A percentile compares a stretch with the other conserved stretches of the same genome.
Evolutionary conservation across 2,329 filamentous ascomycete genomes (phyloP).

Genomic region (Pezicula rhizophila): DNA sequence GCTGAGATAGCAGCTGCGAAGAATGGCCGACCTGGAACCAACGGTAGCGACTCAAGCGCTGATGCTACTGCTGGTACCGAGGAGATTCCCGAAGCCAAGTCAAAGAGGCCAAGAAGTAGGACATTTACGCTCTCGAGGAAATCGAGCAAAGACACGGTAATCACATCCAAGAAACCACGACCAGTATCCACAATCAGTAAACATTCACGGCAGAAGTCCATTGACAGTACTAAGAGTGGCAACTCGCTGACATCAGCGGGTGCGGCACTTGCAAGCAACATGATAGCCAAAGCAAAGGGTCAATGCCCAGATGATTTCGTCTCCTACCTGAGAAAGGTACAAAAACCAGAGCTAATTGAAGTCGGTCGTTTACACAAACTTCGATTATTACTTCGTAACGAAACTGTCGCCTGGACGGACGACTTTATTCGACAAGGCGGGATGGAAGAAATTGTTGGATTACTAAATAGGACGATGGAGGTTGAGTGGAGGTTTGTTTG

Average conservation of each 20-base stretch:
- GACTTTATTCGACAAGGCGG: conserved; percentile 83
- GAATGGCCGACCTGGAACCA: conserved; percentile 36
- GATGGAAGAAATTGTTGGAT: conserved; percentile 82
- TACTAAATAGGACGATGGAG: conserved; percentile 87
- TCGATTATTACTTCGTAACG: conserved; percentile 80
- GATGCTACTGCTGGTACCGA: conserved; percentile 32
- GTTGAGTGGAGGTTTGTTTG: conserved; percentile 83
- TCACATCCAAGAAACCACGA: conserved; percentile 70
- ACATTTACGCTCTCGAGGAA: conserved; percentile 56
- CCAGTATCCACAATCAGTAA: conserved; percentile 56
- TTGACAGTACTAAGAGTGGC: conserved; percentile 60
- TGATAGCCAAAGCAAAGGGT: conserved; percentile 65
- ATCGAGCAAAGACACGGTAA: conserved; percentile 48
- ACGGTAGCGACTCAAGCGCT: conserved; percentile 31
- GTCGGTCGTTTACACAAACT: conserved; percentile 95
- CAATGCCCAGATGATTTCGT: conserved; percentile 80
- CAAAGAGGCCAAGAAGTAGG: conserved; percentile 59
- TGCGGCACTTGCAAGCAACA: conserved; percentile 48
- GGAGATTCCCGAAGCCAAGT: conserved; percentile 34
- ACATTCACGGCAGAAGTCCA: conserved; percentile 66
- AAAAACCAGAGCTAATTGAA: conserved; percentile 77
- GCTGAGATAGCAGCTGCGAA: conserved; percentile 55
- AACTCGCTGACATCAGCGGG: conserved; percentile 49
- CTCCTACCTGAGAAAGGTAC: conserved; percentile 72
- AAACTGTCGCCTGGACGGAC: conserved; percentile 94